Percentiles rank a stretch among this genome's conserved stretches.
Evolutionary conservation across 306 rosid species (phyloP).

Genomic region (Astragalus membranaceus): DNA sequence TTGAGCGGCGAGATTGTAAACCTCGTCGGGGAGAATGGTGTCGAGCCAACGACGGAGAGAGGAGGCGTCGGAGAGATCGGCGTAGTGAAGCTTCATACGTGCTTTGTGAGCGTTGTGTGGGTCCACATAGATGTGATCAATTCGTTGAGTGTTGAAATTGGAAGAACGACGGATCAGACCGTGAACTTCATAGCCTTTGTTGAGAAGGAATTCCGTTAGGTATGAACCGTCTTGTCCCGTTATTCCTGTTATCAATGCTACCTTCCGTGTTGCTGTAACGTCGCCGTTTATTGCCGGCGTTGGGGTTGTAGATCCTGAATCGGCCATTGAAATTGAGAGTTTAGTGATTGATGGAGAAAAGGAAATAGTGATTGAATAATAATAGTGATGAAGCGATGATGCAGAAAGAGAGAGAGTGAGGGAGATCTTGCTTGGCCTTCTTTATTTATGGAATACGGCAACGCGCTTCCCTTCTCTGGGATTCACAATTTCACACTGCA

Average conservation of each 20-base stretch:
- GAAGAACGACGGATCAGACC: constrained; percentile 95
- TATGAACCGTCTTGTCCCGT: constrained; percentile 98
- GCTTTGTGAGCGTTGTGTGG: constrained; percentile 98
- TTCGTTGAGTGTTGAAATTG: constrained; percentile 92
- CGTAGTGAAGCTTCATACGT: constrained; percentile 96
- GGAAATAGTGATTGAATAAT: background rate
- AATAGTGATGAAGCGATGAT: background rate
- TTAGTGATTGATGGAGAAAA: background rate
- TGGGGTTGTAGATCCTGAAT: constrained; percentile 45
- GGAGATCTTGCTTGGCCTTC: background rate
- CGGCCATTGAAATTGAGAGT: constrained; percentile 48
- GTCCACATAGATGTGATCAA: constrained; percentile 96
- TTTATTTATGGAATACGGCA: background rate
- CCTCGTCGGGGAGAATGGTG: constrained; percentile 81
- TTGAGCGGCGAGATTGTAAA: constrained; percentile 97
- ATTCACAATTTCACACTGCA: background rate
- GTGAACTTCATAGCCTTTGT: constrained; percentile 85
- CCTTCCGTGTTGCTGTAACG: constrained; percentile 28
- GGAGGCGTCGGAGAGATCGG: constrained; percentile 95
- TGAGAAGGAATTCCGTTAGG: constrained; percentile 82
- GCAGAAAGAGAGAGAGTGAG: background rate
- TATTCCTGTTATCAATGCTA: constrained; percentile 87
- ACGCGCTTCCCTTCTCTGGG: background rate
- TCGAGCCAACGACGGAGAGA: constrained; percentile 99
- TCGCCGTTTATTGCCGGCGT: constrained; percentile 35